These are phyloP conservation scores for Linanthus parryae DNA, from an alignment of 148 eudicot species.

Conservation along the genomic window DNA sequence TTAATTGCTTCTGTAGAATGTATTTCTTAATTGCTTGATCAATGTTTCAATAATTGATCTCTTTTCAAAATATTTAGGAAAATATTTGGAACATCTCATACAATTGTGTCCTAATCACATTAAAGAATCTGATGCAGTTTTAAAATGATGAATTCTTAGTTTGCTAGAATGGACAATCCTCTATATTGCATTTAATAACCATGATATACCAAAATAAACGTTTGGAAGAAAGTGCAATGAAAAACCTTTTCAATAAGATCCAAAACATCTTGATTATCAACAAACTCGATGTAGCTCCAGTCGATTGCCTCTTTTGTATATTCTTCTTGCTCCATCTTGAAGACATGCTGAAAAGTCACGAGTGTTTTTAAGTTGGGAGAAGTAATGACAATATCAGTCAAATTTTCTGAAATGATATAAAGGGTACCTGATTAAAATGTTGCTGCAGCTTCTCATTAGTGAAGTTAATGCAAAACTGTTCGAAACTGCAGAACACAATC, in stretches of 20 bases:
- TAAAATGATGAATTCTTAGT: too few species aligned
- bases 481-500: conserved; percentile 61
- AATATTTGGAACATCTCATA: too few species aligned
- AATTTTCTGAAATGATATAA: conserved; percentile 11
- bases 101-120: too few species aligned
- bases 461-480: conserved; percentile 96
- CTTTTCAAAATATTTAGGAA: too few species aligned
- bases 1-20: too few species aligned
- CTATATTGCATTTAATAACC: background rate
- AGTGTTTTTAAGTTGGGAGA: conserved; percentile 7
- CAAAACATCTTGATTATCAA: conserved; percentile 97
- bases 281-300: conserved; percentile 99
- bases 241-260: conserved; percentile 98
- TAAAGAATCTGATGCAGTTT: too few species aligned
- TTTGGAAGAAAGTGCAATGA: background rate
- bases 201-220: background rate
- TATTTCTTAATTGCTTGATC: too few species aligned
- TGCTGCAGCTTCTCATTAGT: conserved; percentile 99
- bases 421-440: conserved; percentile 90
- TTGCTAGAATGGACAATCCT: too few species aligned
- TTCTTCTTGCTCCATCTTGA: conserved; percentile 99
- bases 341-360: conserved; percentile 66
- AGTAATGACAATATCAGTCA: background rate
- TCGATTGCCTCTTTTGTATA: conserved; percentile 90
- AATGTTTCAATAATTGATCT: too few species aligned